phyloP scores from a whole-genome alignment of 257 asterid genomes.

The Perilla frutescens region DNA sequence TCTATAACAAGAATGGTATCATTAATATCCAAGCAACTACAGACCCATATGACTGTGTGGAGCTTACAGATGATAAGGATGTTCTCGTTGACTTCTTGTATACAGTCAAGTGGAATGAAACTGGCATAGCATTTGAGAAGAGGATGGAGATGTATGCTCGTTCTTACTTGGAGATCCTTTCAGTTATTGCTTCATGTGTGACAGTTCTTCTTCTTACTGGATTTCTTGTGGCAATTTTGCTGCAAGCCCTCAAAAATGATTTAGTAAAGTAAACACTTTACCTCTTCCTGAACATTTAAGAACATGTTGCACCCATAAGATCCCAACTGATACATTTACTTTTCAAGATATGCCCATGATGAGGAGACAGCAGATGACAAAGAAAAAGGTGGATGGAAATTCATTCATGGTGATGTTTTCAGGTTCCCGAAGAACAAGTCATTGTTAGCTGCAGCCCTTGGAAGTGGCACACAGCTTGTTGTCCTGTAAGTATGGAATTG shows the following conservation, averaged over 20 bases:
- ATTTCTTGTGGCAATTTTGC: slow-evolving; percentile 61
- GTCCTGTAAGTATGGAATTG: slow-evolving; percentile 51
- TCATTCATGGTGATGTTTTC: slow-evolving; percentile 76
- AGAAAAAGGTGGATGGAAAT: slow-evolving; percentile 78
- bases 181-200: slow-evolving; percentile 68
- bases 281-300: slow-evolving; percentile 22
- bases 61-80: slow-evolving; percentile 64
- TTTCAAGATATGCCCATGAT: slow-evolving; percentile 62
- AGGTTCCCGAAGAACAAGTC: slow-evolving; percentile 68
- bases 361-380: slow-evolving; percentile 71
- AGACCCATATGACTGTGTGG: slow-evolving; percentile 64
- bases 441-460: slow-evolving; percentile 65
- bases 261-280: slow-evolving; percentile 56
- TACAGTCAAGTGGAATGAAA: slow-evolving; percentile 64
- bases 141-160: slow-evolving; percentile 69
- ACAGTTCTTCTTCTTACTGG: slow-evolving; percentile 66
- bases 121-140: slow-evolving; percentile 58
- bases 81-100: slow-evolving; percentile 63
- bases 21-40: slow-evolving; percentile 67
- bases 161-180: slow-evolving; percentile 63
- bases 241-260: slow-evolving; percentile 70
- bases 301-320: not conserved
- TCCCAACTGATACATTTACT: not conserved
- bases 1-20: slow-evolving; percentile 64
- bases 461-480: slow-evolving; percentile 71